These are phyloP conservation scores for Scedosporium apiospermum DNA, from an alignment of 2,329 filamentous ascomycete genomes.

Conservation along the genomic window DNA sequence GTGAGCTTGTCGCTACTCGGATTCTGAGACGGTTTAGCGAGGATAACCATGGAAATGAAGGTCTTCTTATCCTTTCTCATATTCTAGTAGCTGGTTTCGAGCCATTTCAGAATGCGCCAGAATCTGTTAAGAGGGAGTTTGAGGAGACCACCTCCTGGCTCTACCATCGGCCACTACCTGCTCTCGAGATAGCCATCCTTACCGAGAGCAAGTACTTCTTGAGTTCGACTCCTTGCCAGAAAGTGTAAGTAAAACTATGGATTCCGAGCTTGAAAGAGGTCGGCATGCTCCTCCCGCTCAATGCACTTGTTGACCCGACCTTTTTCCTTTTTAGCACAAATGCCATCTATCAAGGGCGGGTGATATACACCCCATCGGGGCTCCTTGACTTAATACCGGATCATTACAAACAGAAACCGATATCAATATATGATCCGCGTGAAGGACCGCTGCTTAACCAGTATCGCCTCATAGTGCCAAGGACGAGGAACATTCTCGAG, in stretches of 20 bases:
- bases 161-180: constrained; percentile 50
- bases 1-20: constrained; percentile 70
- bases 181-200: constrained; percentile 74
- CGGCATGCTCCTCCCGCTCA: constrained; percentile 13
- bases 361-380: constrained; percentile 73
- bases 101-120: constrained; percentile 74
- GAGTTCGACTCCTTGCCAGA: constrained; percentile 68
- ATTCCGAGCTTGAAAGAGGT: constrained; percentile 38
- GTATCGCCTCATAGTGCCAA: constrained; percentile 73
- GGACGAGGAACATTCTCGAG: constrained; percentile 68
- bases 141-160: constrained; percentile 41
- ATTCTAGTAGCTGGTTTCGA: constrained; percentile 77
- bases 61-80: constrained; percentile 65
- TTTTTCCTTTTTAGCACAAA: constrained; percentile 39
- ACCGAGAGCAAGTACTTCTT: constrained; percentile 74
- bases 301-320: not conserved
- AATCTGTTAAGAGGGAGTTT: constrained; percentile 39
- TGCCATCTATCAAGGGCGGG: constrained; percentile 70
- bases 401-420: constrained; percentile 75
- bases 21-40: constrained; percentile 72
- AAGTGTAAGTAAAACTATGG: constrained; percentile 40
- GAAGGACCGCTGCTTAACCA: constrained; percentile 72
- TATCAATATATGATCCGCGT: constrained; percentile 69
- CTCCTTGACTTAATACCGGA: constrained; percentile 80
- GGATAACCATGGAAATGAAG: constrained; percentile 60